Evolutionary conservation across 2,329 filamentous ascomycete genomes (phyloP).

Genomic region (Neocatenulostroma microsporum): DNA sequence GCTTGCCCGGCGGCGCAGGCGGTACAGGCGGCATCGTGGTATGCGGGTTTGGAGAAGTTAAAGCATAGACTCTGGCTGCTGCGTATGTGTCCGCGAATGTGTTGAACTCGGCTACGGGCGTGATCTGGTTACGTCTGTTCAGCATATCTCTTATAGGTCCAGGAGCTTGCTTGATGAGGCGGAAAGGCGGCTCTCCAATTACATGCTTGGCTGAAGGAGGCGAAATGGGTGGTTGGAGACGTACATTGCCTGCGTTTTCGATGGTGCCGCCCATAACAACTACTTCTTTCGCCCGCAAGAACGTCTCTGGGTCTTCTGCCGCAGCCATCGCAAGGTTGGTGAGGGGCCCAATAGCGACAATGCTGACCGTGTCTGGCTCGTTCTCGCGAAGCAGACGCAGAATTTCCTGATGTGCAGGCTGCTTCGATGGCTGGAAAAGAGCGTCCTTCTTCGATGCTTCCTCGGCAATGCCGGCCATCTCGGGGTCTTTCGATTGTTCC

Average conservation of each 20-base stretch:
- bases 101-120: slow-evolving; percentile 89
- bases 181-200: slow-evolving; percentile 28
- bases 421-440: slow-evolving; percentile 67
- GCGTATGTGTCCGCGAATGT: slow-evolving; percentile 67
- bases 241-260: slow-evolving; percentile 65
- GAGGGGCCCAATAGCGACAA: slow-evolving; percentile 80
- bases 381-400: slow-evolving; percentile 77
- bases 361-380: slow-evolving; percentile 75
- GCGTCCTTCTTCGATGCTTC: slow-evolving; percentile 34
- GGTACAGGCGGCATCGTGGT: slow-evolving; percentile 69
- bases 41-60: slow-evolving; percentile 52
- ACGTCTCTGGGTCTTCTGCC: slow-evolving; percentile 78
- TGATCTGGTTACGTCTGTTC: slow-evolving; percentile 41
- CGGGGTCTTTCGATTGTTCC: slow-evolving; percentile 21
- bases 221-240: slow-evolving; percentile 11
- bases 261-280: slow-evolving; percentile 93
- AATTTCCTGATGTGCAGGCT: slow-evolving; percentile 74
- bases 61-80: slow-evolving; percentile 41
- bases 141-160: slow-evolving; percentile 25
- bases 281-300: slow-evolving; percentile 80
- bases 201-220: slow-evolving; percentile 12
- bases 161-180: slow-evolving; percentile 33
- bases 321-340: slow-evolving; percentile 92
- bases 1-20: slow-evolving; percentile 32
- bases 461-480: slow-evolving; percentile 28